Evolutionary conservation across 2,329 filamentous ascomycete species (phyloP).

Genomic region (Pyricularia grisea): DNA sequence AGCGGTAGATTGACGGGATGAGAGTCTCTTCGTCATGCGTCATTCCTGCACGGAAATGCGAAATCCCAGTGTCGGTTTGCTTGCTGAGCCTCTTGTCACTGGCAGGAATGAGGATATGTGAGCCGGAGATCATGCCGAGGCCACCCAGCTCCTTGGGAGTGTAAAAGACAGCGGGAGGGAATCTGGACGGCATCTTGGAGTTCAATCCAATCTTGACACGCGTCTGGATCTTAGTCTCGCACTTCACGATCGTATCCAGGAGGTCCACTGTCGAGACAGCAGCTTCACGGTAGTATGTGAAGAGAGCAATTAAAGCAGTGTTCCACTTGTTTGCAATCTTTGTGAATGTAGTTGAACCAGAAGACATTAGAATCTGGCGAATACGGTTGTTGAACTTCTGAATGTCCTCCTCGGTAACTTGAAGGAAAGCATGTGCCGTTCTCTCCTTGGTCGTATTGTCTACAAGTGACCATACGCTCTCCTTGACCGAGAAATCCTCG

Average conservation of each 20-base stretch:
- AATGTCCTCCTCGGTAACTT: slow-evolving; percentile 96
- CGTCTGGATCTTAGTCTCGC: slow-evolving; percentile 98
- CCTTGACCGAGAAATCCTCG: slow-evolving; percentile 94
- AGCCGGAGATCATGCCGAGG: slow-evolving; percentile 97
- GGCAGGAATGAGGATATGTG: slow-evolving; percentile 92
- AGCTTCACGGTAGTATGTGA: slow-evolving; percentile 97
- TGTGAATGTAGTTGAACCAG: slow-evolving; percentile 97
- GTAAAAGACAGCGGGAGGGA: slow-evolving; percentile 97
- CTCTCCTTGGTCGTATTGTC: slow-evolving; percentile 96
- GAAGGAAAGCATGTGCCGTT: slow-evolving; percentile 92
- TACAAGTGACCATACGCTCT: slow-evolving; percentile 95
- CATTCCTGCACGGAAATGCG: slow-evolving; percentile 96
- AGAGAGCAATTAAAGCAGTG: slow-evolving; percentile 89
- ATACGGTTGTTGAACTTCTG: slow-evolving; percentile 99
- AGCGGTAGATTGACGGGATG: slow-evolving; percentile 98
- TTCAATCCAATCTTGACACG: slow-evolving; percentile 97
- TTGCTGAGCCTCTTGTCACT: slow-evolving; percentile 98
- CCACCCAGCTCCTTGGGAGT: slow-evolving; percentile 97
- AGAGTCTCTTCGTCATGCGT: slow-evolving; percentile 95
- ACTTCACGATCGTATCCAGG: slow-evolving; percentile 97
- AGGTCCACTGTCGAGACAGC: slow-evolving; percentile 91
- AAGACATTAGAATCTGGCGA: slow-evolving; percentile 97
- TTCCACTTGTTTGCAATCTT: slow-evolving; percentile 99
- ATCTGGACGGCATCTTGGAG: slow-evolving; percentile 98
- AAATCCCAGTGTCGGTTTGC: slow-evolving; percentile 94